Evolutionary conservation across 2,329 filamentous ascomycete genomes (phyloP).

Genomic region (Venturia nashicola): DNA sequence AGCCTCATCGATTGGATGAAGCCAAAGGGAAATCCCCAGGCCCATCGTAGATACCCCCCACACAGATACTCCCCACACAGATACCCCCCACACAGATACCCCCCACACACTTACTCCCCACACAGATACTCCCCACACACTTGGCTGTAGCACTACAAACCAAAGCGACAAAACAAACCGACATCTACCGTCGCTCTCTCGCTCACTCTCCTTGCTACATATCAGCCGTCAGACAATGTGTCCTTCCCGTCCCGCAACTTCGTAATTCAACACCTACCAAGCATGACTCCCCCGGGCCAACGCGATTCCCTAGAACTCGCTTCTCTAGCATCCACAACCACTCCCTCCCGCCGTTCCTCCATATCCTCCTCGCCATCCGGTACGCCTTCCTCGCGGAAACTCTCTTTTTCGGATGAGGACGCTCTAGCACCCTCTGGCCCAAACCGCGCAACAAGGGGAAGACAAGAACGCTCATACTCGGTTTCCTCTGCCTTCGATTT

Average conservation of each 20-base stretch:
- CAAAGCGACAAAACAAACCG: neutral
- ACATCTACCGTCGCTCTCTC: neutral
- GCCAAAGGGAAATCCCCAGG: neutral
- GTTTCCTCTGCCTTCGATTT: slow-evolving; percentile 93
- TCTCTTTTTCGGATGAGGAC: slow-evolving; percentile 81
- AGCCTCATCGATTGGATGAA: neutral
- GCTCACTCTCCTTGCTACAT: neutral
- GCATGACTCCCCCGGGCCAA: slow-evolving; percentile 1
- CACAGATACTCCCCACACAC: neutral
- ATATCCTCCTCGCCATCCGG: slow-evolving; percentile 68
- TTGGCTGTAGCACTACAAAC: neutral
- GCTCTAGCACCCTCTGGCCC: slow-evolving; percentile 49
- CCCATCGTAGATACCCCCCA: neutral
- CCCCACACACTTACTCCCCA: too few relatives aligned
- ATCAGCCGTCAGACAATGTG: neutral
- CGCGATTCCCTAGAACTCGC: slow-evolving; percentile 96
- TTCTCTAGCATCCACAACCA: slow-evolving; percentile 78
- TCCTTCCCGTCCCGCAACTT: neutral
- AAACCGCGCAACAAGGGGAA: slow-evolving; percentile 27
- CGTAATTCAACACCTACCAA: neutral
- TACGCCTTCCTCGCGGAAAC: slow-evolving; percentile 78
- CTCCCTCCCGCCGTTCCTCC: slow-evolving; percentile 51
- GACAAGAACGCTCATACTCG: slow-evolving; percentile 58
- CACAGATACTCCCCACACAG: too few relatives aligned
- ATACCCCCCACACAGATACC: too few relatives aligned